These are phyloP conservation scores for Zarea fungicola DNA, from an alignment of 2,329 filamentous ascomycete genomes.

Conservation along the genomic window DNA sequence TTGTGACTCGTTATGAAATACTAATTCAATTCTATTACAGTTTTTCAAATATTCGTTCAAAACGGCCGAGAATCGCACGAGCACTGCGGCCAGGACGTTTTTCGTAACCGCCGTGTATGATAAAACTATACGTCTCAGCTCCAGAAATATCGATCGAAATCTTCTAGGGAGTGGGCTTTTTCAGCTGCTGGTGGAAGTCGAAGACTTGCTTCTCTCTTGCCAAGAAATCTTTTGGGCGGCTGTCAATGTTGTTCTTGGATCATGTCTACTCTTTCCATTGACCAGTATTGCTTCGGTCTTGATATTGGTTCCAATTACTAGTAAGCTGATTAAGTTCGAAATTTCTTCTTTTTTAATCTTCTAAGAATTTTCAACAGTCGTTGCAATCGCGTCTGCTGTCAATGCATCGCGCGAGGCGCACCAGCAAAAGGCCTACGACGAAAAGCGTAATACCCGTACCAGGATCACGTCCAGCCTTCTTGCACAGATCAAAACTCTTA, in stretches of 20 bases:
- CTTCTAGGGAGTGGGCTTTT: background rate
- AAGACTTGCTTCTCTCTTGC: background rate
- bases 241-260: background rate
- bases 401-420: background rate
- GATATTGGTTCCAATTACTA: background rate
- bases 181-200: background rate
- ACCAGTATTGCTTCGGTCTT: background rate
- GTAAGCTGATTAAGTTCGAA: background rate
- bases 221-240: background rate
- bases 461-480: background rate
- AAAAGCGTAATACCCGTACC: background rate
- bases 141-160: background rate
- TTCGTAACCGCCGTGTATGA: background rate
- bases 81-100: background rate
- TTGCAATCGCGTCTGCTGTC: background rate
- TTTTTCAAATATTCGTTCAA: background rate
- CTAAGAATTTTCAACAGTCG: background rate
- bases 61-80: background rate
- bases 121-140: background rate
- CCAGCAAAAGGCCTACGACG: background rate
- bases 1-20: background rate
- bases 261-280: background rate
- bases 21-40: background rate
- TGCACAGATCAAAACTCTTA: background rate
- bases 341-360: background rate